Evolutionary conservation across 768 basidiomycete species (phyloP).

Genomic region (Phylloporus arenicola): DNA sequence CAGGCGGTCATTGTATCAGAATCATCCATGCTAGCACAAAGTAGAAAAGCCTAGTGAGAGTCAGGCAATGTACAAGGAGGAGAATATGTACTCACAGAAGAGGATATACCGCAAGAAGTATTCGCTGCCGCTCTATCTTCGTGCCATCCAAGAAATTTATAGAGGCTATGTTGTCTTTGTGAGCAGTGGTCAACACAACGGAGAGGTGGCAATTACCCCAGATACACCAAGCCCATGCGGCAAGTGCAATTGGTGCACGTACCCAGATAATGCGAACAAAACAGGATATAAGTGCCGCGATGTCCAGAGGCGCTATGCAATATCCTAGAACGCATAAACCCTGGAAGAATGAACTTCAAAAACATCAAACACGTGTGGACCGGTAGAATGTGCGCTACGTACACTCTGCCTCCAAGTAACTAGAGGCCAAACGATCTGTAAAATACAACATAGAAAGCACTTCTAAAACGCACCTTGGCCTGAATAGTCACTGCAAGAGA

Average conservation of each 20-base stretch:
- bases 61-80: constrained; percentile 1
- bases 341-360: constrained; percentile 85
- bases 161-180: constrained; percentile 50
- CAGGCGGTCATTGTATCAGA: constrained; percentile 62
- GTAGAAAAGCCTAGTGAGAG: constrained; percentile 67
- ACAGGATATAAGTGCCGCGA: constrained; percentile 82
- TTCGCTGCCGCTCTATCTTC: constrained; percentile 84
- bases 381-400: constrained; percentile 22
- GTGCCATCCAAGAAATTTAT: constrained; percentile 96
- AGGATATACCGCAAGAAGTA: constrained; percentile 94
- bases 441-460: neutral
- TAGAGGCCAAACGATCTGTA: constrained; percentile 23
- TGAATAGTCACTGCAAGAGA: constrained; percentile 92
- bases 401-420: constrained; percentile 84
- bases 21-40: constrained; percentile 98
- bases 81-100: constrained; percentile 55
- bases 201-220: constrained; percentile 62
- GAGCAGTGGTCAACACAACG: neutral
- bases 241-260: constrained; percentile 77
- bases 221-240: constrained; percentile 93
- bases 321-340: constrained; percentile 93
- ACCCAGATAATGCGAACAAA: constrained; percentile 85
- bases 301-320: constrained; percentile 87
- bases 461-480: constrained; percentile 62
- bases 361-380: neutral